Evolutionary conservation across 75 land plant genomes (phyloP).

Genomic region (Larix kaempferi): DNA sequence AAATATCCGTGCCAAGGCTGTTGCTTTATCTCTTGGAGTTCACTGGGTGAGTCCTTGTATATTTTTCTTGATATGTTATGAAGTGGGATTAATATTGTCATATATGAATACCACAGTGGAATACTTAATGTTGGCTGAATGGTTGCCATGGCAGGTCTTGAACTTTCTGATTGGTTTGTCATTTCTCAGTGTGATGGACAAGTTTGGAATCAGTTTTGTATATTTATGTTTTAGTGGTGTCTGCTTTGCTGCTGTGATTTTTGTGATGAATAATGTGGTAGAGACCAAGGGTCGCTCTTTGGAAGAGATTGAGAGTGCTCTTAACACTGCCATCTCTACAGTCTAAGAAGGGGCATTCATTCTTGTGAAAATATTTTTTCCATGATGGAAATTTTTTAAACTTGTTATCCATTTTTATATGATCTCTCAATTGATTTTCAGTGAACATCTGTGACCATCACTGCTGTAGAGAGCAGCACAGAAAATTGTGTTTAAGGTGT

Average conservation of each 20-base stretch:
- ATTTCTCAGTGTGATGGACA: slow-evolving; percentile 11
- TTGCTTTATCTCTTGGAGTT: slow-evolving; percentile 32
- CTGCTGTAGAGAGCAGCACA: no score
- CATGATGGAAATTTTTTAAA: no score
- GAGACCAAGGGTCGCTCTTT: slow-evolving; percentile 20
- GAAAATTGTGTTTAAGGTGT: no score
- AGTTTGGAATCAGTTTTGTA: slow-evolving; percentile 17
- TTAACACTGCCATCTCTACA: neutral
- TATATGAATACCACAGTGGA: no score
- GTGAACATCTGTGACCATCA: no score
- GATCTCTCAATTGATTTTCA: no score
- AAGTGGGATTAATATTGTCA: no score
- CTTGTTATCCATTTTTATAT: no score
- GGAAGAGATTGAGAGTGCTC: slow-evolving; percentile 20
- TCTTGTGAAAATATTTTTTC: no score
- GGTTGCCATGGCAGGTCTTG: slow-evolving; percentile 17
- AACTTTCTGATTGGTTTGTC: slow-evolving; percentile 32
- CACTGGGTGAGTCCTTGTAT: slow-evolving; percentile 25
- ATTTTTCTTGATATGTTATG: no score
- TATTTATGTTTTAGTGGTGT: slow-evolving; percentile 13
- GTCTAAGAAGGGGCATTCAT: neutral
- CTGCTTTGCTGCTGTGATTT: slow-evolving; percentile 13
- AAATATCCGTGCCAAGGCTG: slow-evolving; percentile 37
- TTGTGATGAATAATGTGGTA: slow-evolving; percentile 14
- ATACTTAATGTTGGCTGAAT: no score